These are phyloP conservation scores for Raffaelea deltoideospora DNA, from an alignment of 2,329 filamentous ascomycete genomes.

Conservation along the genomic window DNA sequence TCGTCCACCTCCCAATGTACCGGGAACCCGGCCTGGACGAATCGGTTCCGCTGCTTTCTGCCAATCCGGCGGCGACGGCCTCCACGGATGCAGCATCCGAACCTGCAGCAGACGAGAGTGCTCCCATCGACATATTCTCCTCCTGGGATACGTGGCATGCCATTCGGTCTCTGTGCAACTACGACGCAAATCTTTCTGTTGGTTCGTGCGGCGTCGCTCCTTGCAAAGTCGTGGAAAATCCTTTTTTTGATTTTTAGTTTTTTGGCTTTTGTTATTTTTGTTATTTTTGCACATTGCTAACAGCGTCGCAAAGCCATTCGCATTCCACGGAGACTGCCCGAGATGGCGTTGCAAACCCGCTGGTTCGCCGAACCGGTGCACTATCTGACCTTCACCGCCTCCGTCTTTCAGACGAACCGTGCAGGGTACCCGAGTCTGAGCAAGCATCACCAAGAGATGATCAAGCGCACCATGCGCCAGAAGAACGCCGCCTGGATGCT, in stretches of 20 bases:
- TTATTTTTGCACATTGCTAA: not conserved
- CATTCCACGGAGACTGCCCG: conserved; percentile 42
- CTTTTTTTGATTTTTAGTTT: not conserved
- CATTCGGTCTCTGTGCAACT: conserved; percentile 73
- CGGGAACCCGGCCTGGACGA: conserved; percentile 49
- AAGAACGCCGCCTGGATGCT: conserved; percentile 49
- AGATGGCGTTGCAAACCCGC: conserved; percentile 44
- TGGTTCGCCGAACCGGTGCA: conserved; percentile 58
- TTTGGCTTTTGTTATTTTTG: no score
- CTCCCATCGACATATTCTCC: conserved; percentile 60
- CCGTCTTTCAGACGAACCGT: conserved; percentile 44
- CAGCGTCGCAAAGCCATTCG: conserved; percentile 30
- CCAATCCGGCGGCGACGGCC: conserved; percentile 15
- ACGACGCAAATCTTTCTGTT: conserved; percentile 64
- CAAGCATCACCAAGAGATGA: conserved; percentile 43
- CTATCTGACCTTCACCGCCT: conserved; percentile 38
- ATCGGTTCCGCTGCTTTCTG: conserved; percentile 34
- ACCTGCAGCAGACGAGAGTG: conserved; percentile 23
- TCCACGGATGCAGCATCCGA: conserved; percentile 17
- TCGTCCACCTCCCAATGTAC: conserved; percentile 74
- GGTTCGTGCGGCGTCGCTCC: conserved; percentile 47
- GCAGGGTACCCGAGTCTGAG: conserved; percentile 46
- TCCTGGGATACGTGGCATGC: conserved; percentile 92
- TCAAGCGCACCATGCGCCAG: conserved; percentile 48
- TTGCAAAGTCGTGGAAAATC: not conserved